Conservation (phyloP, 371 early-diverging fungal species). For the Basidiobolus heterosporus region DNA sequence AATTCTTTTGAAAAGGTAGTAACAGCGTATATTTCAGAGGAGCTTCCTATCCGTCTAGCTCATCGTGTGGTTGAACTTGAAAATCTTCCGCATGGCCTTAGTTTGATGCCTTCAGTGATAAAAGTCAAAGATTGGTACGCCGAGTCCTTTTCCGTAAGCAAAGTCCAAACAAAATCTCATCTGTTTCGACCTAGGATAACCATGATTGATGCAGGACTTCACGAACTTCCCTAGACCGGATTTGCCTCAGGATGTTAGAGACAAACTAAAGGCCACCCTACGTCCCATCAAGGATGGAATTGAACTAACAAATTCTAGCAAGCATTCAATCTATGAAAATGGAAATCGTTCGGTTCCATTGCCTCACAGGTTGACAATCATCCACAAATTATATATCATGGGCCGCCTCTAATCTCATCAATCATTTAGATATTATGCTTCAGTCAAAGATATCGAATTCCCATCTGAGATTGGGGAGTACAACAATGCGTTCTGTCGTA, state of each 20-base stretch:
- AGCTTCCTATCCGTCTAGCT: conserved; percentile 88
- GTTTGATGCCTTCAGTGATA: conserved; percentile 76
- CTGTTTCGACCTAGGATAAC: conserved; percentile 1
- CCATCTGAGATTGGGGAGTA: conserved; percentile 59
- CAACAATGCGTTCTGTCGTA: conserved; percentile 63
- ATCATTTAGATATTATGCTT: conserved; percentile 34
- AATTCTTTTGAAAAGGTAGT: neutral
- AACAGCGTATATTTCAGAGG: conserved; percentile 41
- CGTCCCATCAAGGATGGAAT: too few relatives aligned
- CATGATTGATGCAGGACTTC: conserved; percentile 30
- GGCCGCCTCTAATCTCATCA: neutral
- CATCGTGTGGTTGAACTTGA: conserved; percentile 91
- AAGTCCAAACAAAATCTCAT: neutral
- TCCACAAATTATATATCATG: too few relatives aligned
- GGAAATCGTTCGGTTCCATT: conserved; percentile 5
- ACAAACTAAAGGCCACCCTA: conserved; percentile 8
- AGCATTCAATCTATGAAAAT: conserved; percentile 4
- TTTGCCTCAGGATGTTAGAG: conserved; percentile 10
- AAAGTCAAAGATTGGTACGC: conserved; percentile 91
- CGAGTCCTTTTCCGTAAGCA: conserved; percentile 66
- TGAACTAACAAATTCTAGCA: neutral
- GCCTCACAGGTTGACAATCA: conserved; percentile 4
- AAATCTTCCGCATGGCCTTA: conserved; percentile 67
- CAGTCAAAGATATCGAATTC: conserved; percentile 33
- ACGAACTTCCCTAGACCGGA: conserved; percentile 50